phyloP scores from a whole-genome alignment of 208 protist species.

The Borovskyia barvae region DNA sequence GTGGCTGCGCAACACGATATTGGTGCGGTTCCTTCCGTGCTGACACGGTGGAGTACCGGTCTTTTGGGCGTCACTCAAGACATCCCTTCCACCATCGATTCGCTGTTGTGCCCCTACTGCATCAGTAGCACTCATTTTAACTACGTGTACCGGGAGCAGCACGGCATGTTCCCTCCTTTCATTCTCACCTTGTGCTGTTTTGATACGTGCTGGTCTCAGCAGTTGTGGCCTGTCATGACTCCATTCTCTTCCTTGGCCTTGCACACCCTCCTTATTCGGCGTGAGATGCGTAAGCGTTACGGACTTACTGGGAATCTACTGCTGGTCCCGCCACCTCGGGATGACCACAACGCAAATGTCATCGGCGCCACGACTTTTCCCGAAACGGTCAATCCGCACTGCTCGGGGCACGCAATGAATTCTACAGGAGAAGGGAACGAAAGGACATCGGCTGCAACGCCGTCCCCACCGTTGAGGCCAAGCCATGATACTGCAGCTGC shows the following conservation, averaged over 20 bases:
- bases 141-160: constrained; percentile 12
- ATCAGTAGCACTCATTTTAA: constrained; percentile 31
- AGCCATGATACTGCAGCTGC: no score
- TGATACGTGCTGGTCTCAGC: constrained; percentile 13
- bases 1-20: no score
- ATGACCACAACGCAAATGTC: no score
- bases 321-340: no score
- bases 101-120: constrained; percentile 24
- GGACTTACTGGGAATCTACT: constrained; percentile 10
- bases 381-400: no score
- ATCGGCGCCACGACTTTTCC: no score
- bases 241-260: constrained; percentile 12
- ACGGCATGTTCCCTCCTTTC: constrained; percentile 17
- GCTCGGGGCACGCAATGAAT: no score
- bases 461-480: no score
- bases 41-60: constrained; percentile 19
- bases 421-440: no score
- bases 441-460: no score
- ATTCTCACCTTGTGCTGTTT: constrained; percentile 10
- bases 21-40: no score
- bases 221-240: constrained; percentile 1
- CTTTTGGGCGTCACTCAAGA: constrained; percentile 20
- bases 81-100: constrained; percentile 14
- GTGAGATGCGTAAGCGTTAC: constrained; percentile 25
- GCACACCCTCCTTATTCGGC: constrained; percentile 26